Conservation (phyloP, 2,329 filamentous ascomycete species). For the Penicillium sp. region DNA sequence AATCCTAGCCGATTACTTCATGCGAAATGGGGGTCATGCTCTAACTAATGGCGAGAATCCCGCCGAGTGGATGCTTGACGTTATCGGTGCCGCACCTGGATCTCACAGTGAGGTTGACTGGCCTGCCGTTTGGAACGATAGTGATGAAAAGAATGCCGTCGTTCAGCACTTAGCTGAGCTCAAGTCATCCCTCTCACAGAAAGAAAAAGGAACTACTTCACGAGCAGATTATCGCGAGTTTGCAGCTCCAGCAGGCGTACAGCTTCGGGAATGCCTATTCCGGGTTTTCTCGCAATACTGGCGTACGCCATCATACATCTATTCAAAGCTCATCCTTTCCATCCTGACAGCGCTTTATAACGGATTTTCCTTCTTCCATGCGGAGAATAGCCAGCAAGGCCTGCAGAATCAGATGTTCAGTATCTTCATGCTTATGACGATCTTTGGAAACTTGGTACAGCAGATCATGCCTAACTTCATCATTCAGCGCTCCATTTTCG, state of each 20-base stretch:
- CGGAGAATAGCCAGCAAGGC: conserved; percentile 72
- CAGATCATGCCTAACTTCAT: conserved; percentile 62
- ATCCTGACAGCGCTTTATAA: background rate
- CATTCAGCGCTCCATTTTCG: conserved; percentile 59
- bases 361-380: conserved; percentile 77
- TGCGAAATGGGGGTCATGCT: conserved; percentile 60
- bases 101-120: conserved; percentile 57
- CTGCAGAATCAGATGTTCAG: conserved; percentile 86
- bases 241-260: conserved; percentile 64
- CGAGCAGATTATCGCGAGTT: background rate
- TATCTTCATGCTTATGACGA: conserved; percentile 78
- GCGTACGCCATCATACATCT: conserved; percentile 85
- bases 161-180: background rate
- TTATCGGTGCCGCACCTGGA: conserved; percentile 51
- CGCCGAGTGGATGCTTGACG: conserved; percentile 71
- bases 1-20: conserved; percentile 66
- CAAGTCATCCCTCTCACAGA: background rate
- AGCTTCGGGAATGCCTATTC: conserved; percentile 66
- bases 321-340: conserved; percentile 63
- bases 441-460: conserved; percentile 65
- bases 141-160: conserved; percentile 66
- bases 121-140: conserved; percentile 62
- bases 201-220: background rate
- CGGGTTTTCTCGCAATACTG: conserved; percentile 88
- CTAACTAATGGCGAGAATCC: conserved; percentile 69